These are phyloP conservation scores for Pistacia atlantica DNA, from an alignment of 345 rosid genomes.

Conservation along the genomic window DNA sequence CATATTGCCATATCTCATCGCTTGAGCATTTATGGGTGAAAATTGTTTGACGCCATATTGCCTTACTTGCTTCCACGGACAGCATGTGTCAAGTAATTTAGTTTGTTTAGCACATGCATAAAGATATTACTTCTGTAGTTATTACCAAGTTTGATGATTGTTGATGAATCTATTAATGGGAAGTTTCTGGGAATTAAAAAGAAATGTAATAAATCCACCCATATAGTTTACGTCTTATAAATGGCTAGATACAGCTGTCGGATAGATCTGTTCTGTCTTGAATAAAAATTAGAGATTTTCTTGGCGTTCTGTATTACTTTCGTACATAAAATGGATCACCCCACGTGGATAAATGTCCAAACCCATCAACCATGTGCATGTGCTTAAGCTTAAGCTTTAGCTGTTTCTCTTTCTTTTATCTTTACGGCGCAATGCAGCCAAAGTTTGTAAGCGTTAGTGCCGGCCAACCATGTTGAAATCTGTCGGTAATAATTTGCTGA, in stretches of 20 bases:
- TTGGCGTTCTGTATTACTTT: conserved; percentile 8
- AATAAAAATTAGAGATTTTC: not conserved
- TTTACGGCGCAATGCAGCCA: not conserved
- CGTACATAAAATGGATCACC: conserved; percentile 14
- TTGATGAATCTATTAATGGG: conserved; percentile 4
- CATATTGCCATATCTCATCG: not conserved
- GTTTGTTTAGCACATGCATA: not conserved
- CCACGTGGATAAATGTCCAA: conserved; percentile 28
- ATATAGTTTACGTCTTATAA: not conserved
- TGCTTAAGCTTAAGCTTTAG: not conserved
- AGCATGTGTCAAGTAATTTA: not conserved
- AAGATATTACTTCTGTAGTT: not conserved
- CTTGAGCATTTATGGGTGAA: not conserved
- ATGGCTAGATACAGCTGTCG: conserved; percentile 18
- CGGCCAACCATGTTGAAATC: not conserved
- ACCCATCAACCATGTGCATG: not conserved
- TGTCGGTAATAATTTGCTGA: not conserved
- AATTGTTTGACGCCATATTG: not conserved
- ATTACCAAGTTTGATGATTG: not conserved
- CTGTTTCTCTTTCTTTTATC: not conserved
- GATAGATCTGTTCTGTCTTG: conserved; percentile 15
- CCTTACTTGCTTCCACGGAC: not conserved
- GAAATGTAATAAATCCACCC: conserved; percentile 25
- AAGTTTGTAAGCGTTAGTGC: not conserved
- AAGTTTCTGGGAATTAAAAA: not conserved